Percentiles rank a stretch among this genome's conserved stretches.
Evolutionary conservation across 2,329 filamentous ascomycete genomes (phyloP).

Genomic region (Venturia effusa): DNA sequence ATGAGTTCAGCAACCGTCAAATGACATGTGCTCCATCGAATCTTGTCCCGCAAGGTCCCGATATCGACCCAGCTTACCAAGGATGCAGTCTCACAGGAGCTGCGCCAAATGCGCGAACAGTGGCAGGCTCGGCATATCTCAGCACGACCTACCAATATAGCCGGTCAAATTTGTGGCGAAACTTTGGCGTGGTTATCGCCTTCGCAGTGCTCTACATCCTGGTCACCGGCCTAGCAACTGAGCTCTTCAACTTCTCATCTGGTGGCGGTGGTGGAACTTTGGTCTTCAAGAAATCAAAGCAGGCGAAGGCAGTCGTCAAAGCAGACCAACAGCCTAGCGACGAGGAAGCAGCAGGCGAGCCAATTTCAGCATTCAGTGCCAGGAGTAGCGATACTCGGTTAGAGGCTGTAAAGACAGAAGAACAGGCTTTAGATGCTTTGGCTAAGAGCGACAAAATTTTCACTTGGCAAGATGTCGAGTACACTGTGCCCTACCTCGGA

Average conservation of each 20-base stretch:
- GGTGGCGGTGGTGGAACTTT: conserved; percentile 53
- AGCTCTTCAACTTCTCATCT: conserved; percentile 39
- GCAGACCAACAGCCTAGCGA: neutral
- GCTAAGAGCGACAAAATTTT: conserved; percentile 28
- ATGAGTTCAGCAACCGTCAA: conserved; percentile 46
- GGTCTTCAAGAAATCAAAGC: conserved; percentile 53
- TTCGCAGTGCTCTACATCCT: conserved; percentile 56
- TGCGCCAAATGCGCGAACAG: conserved; percentile 39
- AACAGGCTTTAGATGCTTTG: conserved; percentile 23
- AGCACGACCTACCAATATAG: conserved; percentile 44
- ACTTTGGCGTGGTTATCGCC: conserved; percentile 10
- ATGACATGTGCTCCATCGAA: conserved; percentile 48
- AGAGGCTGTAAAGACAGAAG: conserved; percentile 11
- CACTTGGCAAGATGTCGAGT: conserved; percentile 45
- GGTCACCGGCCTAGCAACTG: conserved; percentile 43
- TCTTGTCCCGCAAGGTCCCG: conserved; percentile 49
- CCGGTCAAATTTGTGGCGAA: conserved; percentile 46
- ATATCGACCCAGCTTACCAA: conserved; percentile 44
- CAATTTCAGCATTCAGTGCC: conserved; percentile 25
- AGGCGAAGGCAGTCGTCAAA: conserved; percentile 40
- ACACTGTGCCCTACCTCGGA: conserved; percentile 42
- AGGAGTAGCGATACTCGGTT: neutral
- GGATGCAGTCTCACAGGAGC: conserved; percentile 40
- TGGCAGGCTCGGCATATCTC: conserved; percentile 54
- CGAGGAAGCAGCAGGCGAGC: conserved; percentile 19